A percentile compares a stretch with the other conserved stretches of the same genome.
phyloP scores from a whole-genome alignment of 2,329 filamentous ascomycete species.

The Pseudocercospora macadamiae region DNA sequence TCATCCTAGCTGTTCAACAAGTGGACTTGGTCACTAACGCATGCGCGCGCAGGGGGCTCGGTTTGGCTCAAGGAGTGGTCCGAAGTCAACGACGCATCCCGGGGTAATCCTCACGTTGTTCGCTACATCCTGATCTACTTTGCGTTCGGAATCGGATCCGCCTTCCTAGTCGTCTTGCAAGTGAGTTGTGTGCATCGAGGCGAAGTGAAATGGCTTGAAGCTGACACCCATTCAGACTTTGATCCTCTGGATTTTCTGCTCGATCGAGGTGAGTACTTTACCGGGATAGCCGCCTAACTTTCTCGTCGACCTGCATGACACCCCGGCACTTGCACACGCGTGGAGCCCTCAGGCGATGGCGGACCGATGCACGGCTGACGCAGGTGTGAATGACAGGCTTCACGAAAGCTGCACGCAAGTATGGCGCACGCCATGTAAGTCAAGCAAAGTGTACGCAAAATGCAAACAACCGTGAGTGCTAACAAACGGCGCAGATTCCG shows the following conservation, averaged over 20 bases:
- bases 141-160: constrained; percentile 85
- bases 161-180: constrained; percentile 83
- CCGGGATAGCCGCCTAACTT: constrained; percentile 2
- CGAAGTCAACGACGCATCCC: constrained; percentile 70
- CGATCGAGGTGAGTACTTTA: constrained; percentile 75
- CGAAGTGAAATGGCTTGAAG: background rate
- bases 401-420: constrained; percentile 90
- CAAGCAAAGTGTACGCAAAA: background rate
- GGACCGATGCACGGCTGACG: constrained; percentile 31
- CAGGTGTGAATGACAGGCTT: constrained; percentile 61
- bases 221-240: constrained; percentile 67
- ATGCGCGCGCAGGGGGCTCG: constrained; percentile 63
- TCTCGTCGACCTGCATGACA: constrained; percentile 21
- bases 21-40: constrained; percentile 28
- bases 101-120: constrained; percentile 74
- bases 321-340: constrained; percentile 20
- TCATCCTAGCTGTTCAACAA: constrained; percentile 10
- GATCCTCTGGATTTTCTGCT: constrained; percentile 99
- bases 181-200: constrained; percentile 13
- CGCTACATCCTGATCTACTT: constrained; percentile 97
- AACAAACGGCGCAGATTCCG: constrained; percentile 62
- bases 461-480: constrained; percentile 2
- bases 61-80: constrained; percentile 96
- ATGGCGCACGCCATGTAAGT: constrained; percentile 26
- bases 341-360: constrained; percentile 26